Evolutionary conservation across 345 rosid genomes (phyloP), one percentile per base, ranked within the genome.

Genomic region (Pistacia vera): DNA sequence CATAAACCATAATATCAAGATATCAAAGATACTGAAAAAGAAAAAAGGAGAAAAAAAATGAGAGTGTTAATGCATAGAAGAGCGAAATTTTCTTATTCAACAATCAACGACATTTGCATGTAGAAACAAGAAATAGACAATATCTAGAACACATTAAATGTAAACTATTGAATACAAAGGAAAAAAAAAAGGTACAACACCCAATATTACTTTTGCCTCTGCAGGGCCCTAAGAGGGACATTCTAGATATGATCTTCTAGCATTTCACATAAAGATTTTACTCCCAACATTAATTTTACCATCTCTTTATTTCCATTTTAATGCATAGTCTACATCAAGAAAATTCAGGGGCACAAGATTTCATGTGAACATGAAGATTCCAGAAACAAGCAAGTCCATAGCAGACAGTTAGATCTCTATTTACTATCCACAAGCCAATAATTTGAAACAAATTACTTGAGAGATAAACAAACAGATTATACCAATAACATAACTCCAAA

Each of bases 1-100:
- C 10, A 49, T 70, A 12, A 62, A 49, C 68, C 28, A 76, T 44
- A 63, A 75, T 59, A 70, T 56, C 28, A 41, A 68, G 55, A 72
- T 12, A 14, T 20, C 20, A 64, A 67, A 71, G 22, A 75, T 11
- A 61, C 48, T 10, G 49, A 41, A 33, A 33, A 33, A 48, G 41
- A 25, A 20, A 1, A 14, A 41, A 67, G 49, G 44, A 28, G 36
- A 49, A n/a, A 16, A 16, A 36, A 38, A 12, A 51, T 4, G 44
- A 14, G 8, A 49, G 13, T 12, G 13, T 44, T 33, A 28, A 25
- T 58, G 46, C 46, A 41, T 5, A 41, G 46, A 30, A 58, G 17
- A 76, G 68, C 38, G 3, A 61, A 10, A 38, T 58, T 25, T 16
- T 36, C 17, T 70, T 36, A 28, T 17, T 35, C 11, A 10, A 49